A percentile compares a stretch with the other conserved stretches of the same genome.
phyloP scores from a whole-genome alignment of 176 grass and related monocot species.

The Musa itinerans region DNA sequence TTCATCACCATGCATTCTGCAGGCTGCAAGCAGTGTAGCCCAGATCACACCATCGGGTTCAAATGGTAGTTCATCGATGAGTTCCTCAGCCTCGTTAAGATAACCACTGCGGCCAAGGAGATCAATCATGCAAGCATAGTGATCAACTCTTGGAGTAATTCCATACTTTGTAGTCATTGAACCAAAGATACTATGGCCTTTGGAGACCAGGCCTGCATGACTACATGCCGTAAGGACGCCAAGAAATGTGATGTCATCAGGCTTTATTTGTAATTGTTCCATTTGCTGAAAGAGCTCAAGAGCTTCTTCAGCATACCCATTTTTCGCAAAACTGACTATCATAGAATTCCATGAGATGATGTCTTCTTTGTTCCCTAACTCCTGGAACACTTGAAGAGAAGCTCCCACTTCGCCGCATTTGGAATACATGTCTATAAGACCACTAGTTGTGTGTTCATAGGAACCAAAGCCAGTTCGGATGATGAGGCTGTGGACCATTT shows the following conservation, averaged over 20 bases:
- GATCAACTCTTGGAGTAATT: constrained; percentile 46
- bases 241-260: constrained; percentile 55
- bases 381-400: constrained; percentile 47
- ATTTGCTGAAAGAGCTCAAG: constrained; percentile 51
- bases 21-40: constrained; percentile 52
- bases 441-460: constrained; percentile 35
- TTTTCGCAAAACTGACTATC: constrained; percentile 64
- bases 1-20: constrained; percentile 59
- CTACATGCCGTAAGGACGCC: constrained; percentile 55
- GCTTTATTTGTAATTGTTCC: constrained; percentile 33
- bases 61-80: constrained; percentile 48
- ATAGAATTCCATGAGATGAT: constrained; percentile 62
- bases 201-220: constrained; percentile 45
- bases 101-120: constrained; percentile 53
- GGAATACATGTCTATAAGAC: constrained; percentile 65
- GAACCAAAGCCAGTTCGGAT: constrained; percentile 48
- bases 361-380: constrained; percentile 39
- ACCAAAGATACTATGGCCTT: constrained; percentile 40
- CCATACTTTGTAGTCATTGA: constrained; percentile 37
- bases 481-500: constrained; percentile 46
- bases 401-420: constrained; percentile 55
- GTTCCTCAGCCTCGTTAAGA: constrained; percentile 54
- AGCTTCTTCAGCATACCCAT: constrained; percentile 47
- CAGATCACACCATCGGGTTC: constrained; percentile 63
- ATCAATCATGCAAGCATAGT: constrained; percentile 62